phyloP scores from a whole-genome alignment of 2,329 filamentous ascomycete genomes.

The Fusarium nodosum region DNA sequence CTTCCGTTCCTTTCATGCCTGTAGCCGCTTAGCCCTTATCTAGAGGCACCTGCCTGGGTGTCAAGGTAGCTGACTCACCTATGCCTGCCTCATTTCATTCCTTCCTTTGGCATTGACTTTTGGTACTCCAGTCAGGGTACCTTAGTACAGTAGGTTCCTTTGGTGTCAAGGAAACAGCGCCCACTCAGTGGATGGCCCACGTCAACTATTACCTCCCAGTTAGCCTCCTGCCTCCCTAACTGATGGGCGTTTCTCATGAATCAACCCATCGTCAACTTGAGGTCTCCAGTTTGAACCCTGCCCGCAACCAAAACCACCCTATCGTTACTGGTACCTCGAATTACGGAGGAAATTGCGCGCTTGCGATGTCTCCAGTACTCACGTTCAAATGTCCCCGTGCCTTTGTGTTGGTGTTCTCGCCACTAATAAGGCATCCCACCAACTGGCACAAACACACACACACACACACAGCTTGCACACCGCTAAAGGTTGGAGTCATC shows the following conservation, averaged over 20 bases:
- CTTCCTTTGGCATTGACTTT: not conserved
- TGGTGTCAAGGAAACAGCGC: not conserved
- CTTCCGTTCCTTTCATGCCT: not conserved
- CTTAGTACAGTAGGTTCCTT: not conserved
- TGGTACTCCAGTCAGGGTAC: not conserved
- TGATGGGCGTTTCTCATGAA: conserved; percentile 7
- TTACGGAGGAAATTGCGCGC: conserved; percentile 13
- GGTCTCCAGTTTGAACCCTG: conserved; percentile 24
- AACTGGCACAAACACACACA: conserved; percentile 13
- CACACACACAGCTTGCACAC: conserved; percentile 18
- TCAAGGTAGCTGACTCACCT: conserved; percentile 6
- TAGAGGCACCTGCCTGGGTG: not conserved
- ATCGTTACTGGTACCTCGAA: conserved; percentile 18
- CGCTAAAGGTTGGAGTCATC: conserved; percentile 22
- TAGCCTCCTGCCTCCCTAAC: not conserved
- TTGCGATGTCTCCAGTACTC: conserved; percentile 21
- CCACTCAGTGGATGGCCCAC: conserved; percentile 1
- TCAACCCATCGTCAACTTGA: not conserved
- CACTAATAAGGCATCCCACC: conserved; percentile 31
- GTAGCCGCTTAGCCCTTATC: not conserved
- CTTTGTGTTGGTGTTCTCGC: conserved; percentile 26
- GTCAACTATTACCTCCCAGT: conserved; percentile 5
- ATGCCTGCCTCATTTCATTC: conserved; percentile 1
- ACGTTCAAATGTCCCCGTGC: conserved; percentile 15
- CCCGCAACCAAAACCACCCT: conserved; percentile 13